Percentiles rank a stretch among this genome's conserved stretches.
Conservation (phyloP, 108 stramenopile genomes). For the Cyclotella distinguenda region DNA sequence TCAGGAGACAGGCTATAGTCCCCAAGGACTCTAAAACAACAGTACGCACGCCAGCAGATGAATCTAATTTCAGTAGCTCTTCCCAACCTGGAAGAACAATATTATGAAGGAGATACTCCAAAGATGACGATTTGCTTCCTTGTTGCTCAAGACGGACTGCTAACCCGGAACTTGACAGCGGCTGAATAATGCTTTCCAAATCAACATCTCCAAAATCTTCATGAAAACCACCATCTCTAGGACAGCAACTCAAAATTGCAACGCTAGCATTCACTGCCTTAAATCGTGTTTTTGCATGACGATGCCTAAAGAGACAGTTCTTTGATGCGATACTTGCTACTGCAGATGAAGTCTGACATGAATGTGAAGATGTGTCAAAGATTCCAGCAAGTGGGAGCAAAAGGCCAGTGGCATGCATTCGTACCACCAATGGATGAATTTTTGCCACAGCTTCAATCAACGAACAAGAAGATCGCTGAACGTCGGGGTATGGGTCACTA, state of each 20-base stretch:
- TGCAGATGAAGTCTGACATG: neutral
- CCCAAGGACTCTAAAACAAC: conserved; percentile 18
- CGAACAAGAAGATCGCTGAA: conserved; percentile 31
- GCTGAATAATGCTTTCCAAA: neutral
- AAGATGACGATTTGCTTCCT: conserved; percentile 12
- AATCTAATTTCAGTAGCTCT: conserved; percentile 24
- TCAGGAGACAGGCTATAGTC: conserved; percentile 12
- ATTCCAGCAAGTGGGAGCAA: conserved; percentile 25
- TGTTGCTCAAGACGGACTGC: too few relatives aligned
- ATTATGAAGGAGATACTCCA: conserved; percentile 15
- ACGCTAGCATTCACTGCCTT: conserved; percentile 32
- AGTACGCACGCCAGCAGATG: conserved; percentile 26
- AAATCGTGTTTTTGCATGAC: conserved; percentile 33
- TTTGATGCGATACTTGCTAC: conserved; percentile 4
- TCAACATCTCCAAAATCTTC: neutral
- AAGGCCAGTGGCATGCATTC: conserved; percentile 16
- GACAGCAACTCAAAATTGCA: conserved; percentile 34
- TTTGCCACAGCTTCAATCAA: conserved; percentile 24
- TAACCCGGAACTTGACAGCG: too few relatives aligned
- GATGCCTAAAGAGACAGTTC: conserved; percentile 30
- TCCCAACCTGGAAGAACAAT: conserved; percentile 34
- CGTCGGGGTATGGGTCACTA: conserved; percentile 31
- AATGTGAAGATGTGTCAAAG: neutral
- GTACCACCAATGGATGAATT: conserved; percentile 22
- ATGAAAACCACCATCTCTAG: neutral